A percentile compares a stretch with the other conserved stretches of the same genome.
phyloP scores from a whole-genome alignment of 179 eudicot genomes.

The Beta corolliflora region DNA sequence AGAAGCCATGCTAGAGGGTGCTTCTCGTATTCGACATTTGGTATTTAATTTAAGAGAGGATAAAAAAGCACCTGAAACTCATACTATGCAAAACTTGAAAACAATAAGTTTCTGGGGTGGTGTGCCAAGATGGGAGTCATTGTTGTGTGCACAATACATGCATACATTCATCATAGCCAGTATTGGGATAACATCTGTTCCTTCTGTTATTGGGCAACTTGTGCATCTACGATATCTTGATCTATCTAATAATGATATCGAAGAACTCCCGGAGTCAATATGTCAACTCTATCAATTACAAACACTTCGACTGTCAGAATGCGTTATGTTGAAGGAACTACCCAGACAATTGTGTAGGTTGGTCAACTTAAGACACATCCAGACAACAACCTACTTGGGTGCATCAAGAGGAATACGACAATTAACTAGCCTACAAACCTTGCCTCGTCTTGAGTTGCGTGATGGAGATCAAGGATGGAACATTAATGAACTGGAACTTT shows the following conservation, averaged over 20 bases:
- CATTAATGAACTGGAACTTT: too few relatives aligned
- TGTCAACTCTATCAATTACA: slow-evolving; percentile 19
- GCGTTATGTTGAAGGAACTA: background rate
- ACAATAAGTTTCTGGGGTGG: background rate
- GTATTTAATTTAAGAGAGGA: background rate
- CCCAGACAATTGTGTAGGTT: too few relatives aligned
- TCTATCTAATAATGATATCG: background rate
- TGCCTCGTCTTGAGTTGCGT: too few relatives aligned
- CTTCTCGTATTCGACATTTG: slow-evolving; percentile 26
- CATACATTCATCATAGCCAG: background rate
- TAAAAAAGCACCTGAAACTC: background rate
- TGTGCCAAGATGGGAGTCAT: background rate
- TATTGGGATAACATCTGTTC: slow-evolving; percentile 10
- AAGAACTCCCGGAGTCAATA: background rate
- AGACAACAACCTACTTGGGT: too few relatives aligned
- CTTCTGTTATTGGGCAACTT: background rate
- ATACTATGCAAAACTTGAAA: background rate
- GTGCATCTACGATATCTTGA: slow-evolving; percentile 14
- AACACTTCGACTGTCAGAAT: background rate
- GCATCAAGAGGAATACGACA: too few relatives aligned
- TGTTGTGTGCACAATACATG: background rate
- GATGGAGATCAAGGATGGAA: too few relatives aligned
- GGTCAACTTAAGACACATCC: too few relatives aligned
- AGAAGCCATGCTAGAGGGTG: too few relatives aligned
- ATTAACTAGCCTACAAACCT: too few relatives aligned